A percentile compares a stretch with the other conserved stretches of the same genome.
Conservation (phyloP, 805 yeast species). For the Metschnikowia vanudenii region DNA sequence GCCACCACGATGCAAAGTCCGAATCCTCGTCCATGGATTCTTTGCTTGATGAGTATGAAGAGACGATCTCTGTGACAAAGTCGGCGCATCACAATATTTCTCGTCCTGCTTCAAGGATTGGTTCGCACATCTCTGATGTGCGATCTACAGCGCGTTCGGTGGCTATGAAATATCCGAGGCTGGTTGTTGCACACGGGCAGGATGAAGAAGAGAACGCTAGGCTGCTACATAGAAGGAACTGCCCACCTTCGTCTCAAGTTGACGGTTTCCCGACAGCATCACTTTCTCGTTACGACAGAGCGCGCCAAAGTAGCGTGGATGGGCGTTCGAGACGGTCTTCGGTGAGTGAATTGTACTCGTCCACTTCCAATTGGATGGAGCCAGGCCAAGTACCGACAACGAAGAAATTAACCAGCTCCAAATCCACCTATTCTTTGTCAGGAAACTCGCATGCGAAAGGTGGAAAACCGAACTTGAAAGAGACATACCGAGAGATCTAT, state of each 20-base stretch:
- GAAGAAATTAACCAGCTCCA: constrained; percentile 14
- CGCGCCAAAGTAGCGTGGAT: constrained; percentile 19
- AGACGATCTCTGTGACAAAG: constrained; percentile 33
- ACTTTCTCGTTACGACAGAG: constrained; percentile 34
- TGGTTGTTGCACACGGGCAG: not conserved
- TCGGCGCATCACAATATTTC: constrained; percentile 26
- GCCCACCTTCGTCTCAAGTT: not conserved
- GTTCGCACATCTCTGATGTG: constrained; percentile 22
- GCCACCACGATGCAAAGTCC: constrained; percentile 3
- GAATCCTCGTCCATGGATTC: constrained; percentile 38
- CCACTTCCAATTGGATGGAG: constrained; percentile 56
- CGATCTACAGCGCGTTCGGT: not conserved
- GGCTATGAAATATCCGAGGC: not conserved
- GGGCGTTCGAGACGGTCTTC: constrained; percentile 37
- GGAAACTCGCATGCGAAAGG: constrained; percentile 3
- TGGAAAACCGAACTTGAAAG: constrained; percentile 24
- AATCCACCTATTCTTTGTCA: constrained; percentile 17
- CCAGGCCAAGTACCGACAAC: constrained; percentile 24
- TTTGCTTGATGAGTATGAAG: constrained; percentile 44
- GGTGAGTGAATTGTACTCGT: constrained; percentile 38
- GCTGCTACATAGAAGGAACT: not conserved
- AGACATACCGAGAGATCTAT: constrained; percentile 36
- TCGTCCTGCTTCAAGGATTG: constrained; percentile 28
- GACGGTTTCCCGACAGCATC: constrained; percentile 35
- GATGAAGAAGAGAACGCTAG: not conserved